Conservation (phyloP, 768 basidiomycete genomes). For the Calvatia gigantea region DNA sequence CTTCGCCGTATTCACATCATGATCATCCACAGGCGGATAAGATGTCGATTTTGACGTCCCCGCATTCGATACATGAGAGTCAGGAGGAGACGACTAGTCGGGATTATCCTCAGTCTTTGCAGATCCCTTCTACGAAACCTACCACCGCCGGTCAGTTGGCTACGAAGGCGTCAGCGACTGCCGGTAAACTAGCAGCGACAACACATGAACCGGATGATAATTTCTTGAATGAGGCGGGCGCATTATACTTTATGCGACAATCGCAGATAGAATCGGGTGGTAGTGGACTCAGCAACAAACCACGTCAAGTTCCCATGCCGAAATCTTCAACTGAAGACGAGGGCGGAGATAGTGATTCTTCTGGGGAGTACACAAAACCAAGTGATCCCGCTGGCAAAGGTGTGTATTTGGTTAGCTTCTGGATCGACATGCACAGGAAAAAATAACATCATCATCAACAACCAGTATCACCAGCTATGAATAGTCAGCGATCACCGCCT, state of each 20-base stretch:
- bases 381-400: background rate
- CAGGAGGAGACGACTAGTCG: conserved; percentile 7
- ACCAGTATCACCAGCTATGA: conserved; percentile 9
- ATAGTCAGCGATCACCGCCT: conserved; percentile 19
- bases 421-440: background rate
- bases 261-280: conserved; percentile 21
- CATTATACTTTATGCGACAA: conserved; percentile 69
- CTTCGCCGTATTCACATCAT: conserved; percentile 30
- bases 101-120: too few species aligned
- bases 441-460: background rate
- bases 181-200: background rate
- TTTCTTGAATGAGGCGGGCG: conserved; percentile 53
- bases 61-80: conserved; percentile 20
- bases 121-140: conserved; percentile 10
- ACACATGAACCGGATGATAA: conserved; percentile 27
- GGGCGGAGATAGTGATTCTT: conserved; percentile 6
- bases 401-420: background rate
- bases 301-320: conserved; percentile 10
- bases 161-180: background rate
- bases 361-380: background rate
- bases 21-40: conserved; percentile 9
- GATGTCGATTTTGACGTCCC: conserved; percentile 31
- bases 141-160: background rate
- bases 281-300: background rate
- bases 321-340: conserved; percentile 34